These are phyloP conservation scores for Backusella parvicylindrica DNA, from an alignment of 192 early-diverging fungal species.

Conservation along the genomic window DNA sequence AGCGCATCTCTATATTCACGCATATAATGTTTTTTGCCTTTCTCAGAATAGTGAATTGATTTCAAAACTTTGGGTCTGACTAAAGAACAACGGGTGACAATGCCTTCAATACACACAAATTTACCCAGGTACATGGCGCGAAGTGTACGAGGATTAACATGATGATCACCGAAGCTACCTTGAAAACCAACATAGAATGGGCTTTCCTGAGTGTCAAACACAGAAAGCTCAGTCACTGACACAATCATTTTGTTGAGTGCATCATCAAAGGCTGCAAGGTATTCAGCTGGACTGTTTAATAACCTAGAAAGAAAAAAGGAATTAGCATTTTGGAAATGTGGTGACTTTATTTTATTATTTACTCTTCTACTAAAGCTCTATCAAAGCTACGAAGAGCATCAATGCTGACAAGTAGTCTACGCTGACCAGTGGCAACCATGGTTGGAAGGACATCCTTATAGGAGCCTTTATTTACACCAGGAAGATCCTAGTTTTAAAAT, in stretches of 20 bases:
- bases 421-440: conserved; percentile 22
- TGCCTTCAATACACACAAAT: conserved; percentile 93
- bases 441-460: conserved; percentile 14
- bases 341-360: too few relatives aligned
- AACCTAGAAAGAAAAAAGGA: conserved; percentile 46
- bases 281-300: conserved; percentile 74
- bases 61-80: conserved; percentile 93
- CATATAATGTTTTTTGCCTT: conserved; percentile 74
- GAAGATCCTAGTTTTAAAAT: not conserved
- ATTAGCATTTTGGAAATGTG: too few relatives aligned
- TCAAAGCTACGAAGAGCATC: conserved; percentile 84
- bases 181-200: conserved; percentile 79
- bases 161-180: conserved; percentile 89
- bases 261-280: conserved; percentile 78
- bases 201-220: conserved; percentile 36
- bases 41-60: conserved; percentile 91
- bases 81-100: conserved; percentile 96
- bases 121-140: conserved; percentile 77
- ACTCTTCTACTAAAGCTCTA: conserved; percentile 71
- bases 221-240: conserved; percentile 25
- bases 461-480: conserved; percentile 12
- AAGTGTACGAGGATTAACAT: conserved; percentile 84
- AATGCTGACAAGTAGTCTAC: conserved; percentile 83
- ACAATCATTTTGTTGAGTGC: conserved; percentile 64
- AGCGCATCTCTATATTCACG: conserved; percentile 88